A percentile compares a stretch with the other conserved stretches of the same genome.
phyloP scores from a whole-genome alignment of 1,139 yeast genomes.

The Zygosaccharomyces sapae region DNA sequence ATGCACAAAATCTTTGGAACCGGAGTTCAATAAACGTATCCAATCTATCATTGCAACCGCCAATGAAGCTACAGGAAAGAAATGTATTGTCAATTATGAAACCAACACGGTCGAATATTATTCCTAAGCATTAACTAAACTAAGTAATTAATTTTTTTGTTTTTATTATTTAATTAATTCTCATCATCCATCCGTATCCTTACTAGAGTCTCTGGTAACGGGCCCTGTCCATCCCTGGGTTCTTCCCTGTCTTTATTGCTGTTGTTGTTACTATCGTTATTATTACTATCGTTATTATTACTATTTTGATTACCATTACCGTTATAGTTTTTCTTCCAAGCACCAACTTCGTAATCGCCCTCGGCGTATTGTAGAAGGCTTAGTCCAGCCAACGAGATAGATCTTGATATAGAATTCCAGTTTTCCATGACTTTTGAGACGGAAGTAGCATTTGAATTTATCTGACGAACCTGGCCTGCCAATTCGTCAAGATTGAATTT shows the following conservation, averaged over 20 bases:
- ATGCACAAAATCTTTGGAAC: constrained; percentile 25
- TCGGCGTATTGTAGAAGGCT: constrained; percentile 33
- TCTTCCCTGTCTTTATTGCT: constrained; percentile 18
- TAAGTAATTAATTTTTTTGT: constrained; percentile 7
- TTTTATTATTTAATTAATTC: constrained; percentile 18
- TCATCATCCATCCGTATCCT: constrained; percentile 48
- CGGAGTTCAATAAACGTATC: constrained; percentile 37
- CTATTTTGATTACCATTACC: too few relatives aligned
- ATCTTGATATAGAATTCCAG: constrained; percentile 33
- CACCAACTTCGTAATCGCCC: constrained; percentile 33
- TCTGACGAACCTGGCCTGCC: constrained; percentile 26
- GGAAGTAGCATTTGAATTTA: constrained; percentile 28
- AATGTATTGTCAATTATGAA: constrained; percentile 37
- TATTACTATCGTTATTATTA: too few relatives aligned
- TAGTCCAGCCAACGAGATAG: constrained; percentile 34
- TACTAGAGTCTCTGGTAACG: constrained; percentile 66
- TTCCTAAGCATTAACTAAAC: background rate
- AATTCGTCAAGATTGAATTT: constrained; percentile 29
- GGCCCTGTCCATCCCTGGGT: constrained; percentile 41
- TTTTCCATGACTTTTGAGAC: constrained; percentile 30
- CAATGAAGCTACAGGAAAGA: constrained; percentile 35
- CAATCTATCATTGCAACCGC: constrained; percentile 40
- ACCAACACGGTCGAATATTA: constrained; percentile 31
- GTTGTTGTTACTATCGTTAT: too few relatives aligned
- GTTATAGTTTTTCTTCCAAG: too few relatives aligned